Evolutionary conservation across 2,329 filamentous ascomycete genomes (phyloP).

Genomic region (Fusarium humuli): DNA sequence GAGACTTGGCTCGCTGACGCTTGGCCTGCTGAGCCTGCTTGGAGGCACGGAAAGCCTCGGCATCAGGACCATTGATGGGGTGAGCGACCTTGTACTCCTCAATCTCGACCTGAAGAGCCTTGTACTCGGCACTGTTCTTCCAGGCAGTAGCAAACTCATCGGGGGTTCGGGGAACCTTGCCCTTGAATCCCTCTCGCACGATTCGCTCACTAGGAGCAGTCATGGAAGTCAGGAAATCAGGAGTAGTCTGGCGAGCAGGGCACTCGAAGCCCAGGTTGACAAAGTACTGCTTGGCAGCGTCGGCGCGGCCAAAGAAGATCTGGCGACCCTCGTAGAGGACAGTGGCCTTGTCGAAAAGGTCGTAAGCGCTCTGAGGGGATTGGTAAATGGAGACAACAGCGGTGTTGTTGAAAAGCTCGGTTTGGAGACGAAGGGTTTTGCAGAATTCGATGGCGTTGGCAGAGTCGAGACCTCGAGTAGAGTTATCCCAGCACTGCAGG

Average conservation of each 20-base stretch:
- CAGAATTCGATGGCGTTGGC: conserved; percentile 82
- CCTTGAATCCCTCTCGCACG: conserved; percentile 67
- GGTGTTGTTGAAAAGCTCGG: conserved; percentile 74
- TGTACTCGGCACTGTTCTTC: conserved; percentile 66
- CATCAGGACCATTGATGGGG: conserved; percentile 67
- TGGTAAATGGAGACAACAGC: conserved; percentile 81
- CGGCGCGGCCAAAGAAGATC: conserved; percentile 72
- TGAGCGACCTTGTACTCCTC: conserved; percentile 66
- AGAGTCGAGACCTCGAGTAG: conserved; percentile 78
- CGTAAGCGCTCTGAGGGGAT: conserved; percentile 73
- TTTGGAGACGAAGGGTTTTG: conserved; percentile 75
- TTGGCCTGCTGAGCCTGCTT: conserved; percentile 67
- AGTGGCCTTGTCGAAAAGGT: conserved; percentile 69
- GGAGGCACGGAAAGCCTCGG: conserved; percentile 66
- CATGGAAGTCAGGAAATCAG: conserved; percentile 79
- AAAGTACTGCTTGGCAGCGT: conserved; percentile 73
- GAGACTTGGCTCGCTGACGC: conserved; percentile 74
- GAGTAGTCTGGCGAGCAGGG: conserved; percentile 73
- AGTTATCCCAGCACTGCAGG: conserved; percentile 78
- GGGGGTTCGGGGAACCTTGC: conserved; percentile 67
- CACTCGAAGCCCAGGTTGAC: conserved; percentile 74
- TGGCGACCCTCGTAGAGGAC: conserved; percentile 71
- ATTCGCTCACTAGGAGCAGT: conserved; percentile 69
- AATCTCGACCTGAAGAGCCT: conserved; percentile 64
- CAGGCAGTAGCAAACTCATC: conserved; percentile 71